phyloP scores from a whole-genome alignment of 1,139 yeast genomes.

The Diutina neorugosa region DNA sequence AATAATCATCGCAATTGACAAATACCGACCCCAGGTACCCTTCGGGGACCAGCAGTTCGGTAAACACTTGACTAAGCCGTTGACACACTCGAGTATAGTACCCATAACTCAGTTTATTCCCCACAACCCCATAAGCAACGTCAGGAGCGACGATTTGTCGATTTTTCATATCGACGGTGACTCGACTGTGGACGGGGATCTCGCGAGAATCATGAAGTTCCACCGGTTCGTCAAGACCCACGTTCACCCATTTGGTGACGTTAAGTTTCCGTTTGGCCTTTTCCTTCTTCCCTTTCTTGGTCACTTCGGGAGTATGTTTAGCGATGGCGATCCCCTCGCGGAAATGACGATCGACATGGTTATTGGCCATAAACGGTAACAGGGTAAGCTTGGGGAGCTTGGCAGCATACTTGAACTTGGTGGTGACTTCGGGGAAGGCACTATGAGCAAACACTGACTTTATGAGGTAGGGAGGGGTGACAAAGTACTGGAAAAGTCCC shows the following conservation, averaged over 20 bases:
- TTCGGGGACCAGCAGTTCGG: slow-evolving; percentile 51
- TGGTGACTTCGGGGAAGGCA: slow-evolving; percentile 12
- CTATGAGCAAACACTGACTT: slow-evolving; percentile 36
- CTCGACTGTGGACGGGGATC: slow-evolving; percentile 70
- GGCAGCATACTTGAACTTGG: slow-evolving; percentile 51
- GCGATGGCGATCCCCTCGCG: slow-evolving; percentile 66
- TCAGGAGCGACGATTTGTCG: slow-evolving; percentile 58
- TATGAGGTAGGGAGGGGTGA: slow-evolving; percentile 77
- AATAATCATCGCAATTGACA: slow-evolving; percentile 57
- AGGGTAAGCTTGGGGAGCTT: slow-evolving; percentile 62
- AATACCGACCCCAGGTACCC: slow-evolving; percentile 64
- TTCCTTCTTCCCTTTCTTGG: slow-evolving; percentile 22
- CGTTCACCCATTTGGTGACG: slow-evolving; percentile 60
- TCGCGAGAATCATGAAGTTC: slow-evolving; percentile 43
- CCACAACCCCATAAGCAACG: slow-evolving; percentile 56
- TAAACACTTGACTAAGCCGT: slow-evolving; percentile 52
- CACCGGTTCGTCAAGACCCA: slow-evolving; percentile 49
- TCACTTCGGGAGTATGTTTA: slow-evolving; percentile 31
- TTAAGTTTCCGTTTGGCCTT: slow-evolving; percentile 23
- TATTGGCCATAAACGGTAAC: slow-evolving; percentile 59
- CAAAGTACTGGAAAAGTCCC: slow-evolving; percentile 62
- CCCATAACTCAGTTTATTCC: slow-evolving; percentile 55
- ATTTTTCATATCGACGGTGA: slow-evolving; percentile 59
- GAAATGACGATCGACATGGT: slow-evolving; percentile 21
- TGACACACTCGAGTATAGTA: slow-evolving; percentile 62